Conservation (phyloP, 768 basidiomycete genomes). For the Naematelia aurantialba region DNA sequence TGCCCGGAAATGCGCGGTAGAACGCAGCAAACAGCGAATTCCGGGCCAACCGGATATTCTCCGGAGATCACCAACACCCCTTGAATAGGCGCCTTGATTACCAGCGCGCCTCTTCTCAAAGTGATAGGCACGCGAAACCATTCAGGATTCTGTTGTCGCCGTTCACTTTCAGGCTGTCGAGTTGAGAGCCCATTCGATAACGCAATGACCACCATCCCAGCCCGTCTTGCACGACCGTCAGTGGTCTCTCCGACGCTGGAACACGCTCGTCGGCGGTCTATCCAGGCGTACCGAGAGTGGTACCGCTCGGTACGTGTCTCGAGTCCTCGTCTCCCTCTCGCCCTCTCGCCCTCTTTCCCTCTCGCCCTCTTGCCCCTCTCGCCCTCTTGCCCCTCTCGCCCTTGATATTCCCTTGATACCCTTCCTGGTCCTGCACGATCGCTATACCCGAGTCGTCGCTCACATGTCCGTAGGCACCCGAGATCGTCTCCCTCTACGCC, state of each 20-base stretch:
- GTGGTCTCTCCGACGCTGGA: slow-evolving; percentile 56
- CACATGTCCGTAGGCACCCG: slow-evolving; percentile 67
- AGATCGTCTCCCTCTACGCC: slow-evolving; percentile 76
- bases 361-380: neutral
- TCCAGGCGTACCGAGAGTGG: slow-evolving; percentile 88
- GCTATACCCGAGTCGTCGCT: no score
- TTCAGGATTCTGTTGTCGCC: neutral
- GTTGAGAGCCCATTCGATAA: neutral
- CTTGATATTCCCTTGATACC: no score
- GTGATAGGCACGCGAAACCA: neutral
- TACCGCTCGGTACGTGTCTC: slow-evolving; percentile 69
- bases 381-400: neutral
- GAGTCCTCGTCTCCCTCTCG: neutral
- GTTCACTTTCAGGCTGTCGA: neutral
- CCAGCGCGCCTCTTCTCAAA: neutral
- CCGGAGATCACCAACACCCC: neutral
- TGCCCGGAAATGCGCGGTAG: neutral
- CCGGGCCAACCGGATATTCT: neutral
- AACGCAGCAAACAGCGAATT: neutral
- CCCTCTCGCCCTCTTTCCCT: neutral
- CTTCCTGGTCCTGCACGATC: no score
- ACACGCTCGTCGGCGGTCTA: slow-evolving; percentile 65
- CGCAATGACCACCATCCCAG: slow-evolving; percentile 76
- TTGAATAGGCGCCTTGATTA: neutral
- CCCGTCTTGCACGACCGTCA: slow-evolving; percentile 73